Evolutionary conservation across 371 early-diverging fungal species (phyloP).

Genomic region (Mortierella sp.): DNA sequence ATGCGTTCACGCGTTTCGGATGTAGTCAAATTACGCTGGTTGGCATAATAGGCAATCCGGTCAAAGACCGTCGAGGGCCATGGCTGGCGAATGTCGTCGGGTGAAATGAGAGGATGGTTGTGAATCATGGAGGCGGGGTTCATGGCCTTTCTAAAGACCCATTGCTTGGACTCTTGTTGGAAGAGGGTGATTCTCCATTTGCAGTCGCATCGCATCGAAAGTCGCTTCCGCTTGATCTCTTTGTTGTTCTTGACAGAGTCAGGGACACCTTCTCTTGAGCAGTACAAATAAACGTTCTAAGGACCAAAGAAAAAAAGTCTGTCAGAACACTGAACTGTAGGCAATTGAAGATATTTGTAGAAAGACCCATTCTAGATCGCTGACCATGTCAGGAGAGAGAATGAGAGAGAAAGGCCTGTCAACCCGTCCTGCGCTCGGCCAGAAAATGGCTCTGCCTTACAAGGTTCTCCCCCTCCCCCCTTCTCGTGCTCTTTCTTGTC

Average conservation of each 20-base stretch:
- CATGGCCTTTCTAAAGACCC: conserved; percentile 71
- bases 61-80: conserved; percentile 70
- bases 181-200: conserved; percentile 72
- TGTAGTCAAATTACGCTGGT: conserved; percentile 60
- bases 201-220: conserved; percentile 71
- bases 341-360: neutral
- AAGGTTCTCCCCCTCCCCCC: no score
- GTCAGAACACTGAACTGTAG: neutral
- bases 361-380: conserved; percentile 2
- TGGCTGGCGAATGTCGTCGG: conserved; percentile 67
- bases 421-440: no score
- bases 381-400: neutral
- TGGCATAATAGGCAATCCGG: conserved; percentile 64
- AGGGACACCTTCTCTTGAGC: conserved; percentile 72
- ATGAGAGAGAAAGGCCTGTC: no score
- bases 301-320: neutral
- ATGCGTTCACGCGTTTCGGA: conserved; percentile 66
- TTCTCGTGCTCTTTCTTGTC: no score
- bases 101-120: conserved; percentile 68
- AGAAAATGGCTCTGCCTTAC: no score
- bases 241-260: conserved; percentile 69
- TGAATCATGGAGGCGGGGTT: conserved; percentile 68
- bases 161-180: conserved; percentile 63
- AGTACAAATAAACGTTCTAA: conserved; percentile 72
- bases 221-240: conserved; percentile 66